Conservation (phyloP, 73 alveolate genomes). For the Tetrahymena thermophila region DNA sequence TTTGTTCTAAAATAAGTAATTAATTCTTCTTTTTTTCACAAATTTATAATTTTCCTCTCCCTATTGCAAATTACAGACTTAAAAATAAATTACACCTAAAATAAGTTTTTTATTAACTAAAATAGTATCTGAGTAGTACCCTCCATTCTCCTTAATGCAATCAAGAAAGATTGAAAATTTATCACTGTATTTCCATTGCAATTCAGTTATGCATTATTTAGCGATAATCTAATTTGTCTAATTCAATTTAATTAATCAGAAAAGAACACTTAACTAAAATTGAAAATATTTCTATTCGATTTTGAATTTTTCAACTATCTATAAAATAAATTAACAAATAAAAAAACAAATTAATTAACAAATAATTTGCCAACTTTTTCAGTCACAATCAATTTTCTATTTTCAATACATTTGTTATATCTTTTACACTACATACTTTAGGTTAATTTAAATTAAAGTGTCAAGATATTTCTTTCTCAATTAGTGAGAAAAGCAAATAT, state of each 20-base stretch:
- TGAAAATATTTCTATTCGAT: not conserved
- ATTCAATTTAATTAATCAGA: not conserved
- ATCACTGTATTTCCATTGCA: no score
- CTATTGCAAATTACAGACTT: not conserved
- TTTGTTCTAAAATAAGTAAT: not conserved
- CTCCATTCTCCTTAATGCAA: no score
- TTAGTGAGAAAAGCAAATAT: not conserved
- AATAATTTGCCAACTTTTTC: not conserved
- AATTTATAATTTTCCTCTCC: not conserved
- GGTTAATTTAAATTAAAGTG: not conserved
- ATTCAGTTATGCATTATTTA: no score
- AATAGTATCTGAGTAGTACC: not conserved
- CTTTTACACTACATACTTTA: no score
- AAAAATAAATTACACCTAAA: not conserved
- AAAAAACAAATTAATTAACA: no score
- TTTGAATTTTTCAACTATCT: not conserved
- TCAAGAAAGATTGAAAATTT: no score
- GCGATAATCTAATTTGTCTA: not conserved
- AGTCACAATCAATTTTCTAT: not conserved
- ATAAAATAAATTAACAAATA: no score
- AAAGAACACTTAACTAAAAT: not conserved
- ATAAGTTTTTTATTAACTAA: not conserved
- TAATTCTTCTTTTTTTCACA: not conserved
- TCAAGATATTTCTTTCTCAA: not conserved
- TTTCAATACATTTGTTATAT: no score